Evolutionary conservation across 495 filamentous ascomycete species (phyloP), one percentile per base, ranked within the genome.

Genomic region (Aspergillus ostianus): DNA sequence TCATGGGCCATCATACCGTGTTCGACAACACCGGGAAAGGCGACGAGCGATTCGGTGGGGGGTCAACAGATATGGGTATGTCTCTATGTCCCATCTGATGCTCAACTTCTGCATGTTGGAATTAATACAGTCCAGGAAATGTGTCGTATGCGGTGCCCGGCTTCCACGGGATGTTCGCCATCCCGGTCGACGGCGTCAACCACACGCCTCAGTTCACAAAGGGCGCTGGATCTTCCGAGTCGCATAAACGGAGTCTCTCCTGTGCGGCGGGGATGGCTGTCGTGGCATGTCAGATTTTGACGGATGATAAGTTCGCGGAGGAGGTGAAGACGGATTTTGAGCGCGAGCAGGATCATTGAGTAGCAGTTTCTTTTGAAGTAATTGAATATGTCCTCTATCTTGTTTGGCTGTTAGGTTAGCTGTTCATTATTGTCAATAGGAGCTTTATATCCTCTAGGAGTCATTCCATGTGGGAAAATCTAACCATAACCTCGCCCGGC

Each of bases 251-350:
- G 20, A 77, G 79, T 18, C 23, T 85, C 32, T 67, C 76, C 59
- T 83, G 81, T 53, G 83, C 77, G 6, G 78, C 76, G 57, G 84
- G 79, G n/a, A 84, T 85, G 82, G 82, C 84, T 1, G 67, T 75
- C 57, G 74, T 84, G 0, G 84, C 73, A 3, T 78, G 78, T 65
- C 77, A 67, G 51, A 70, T 83, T 2, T 58, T 85, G 58, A 62
- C 61, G 0, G 81, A 87, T 50, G 70, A 70, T 60, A 52, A 70
- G 19, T 71, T 75, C 59, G 73, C 73, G 46, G 61, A 64, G 51
- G 51, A 55, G 23, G 68, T 76, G 17, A 70, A 68, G 52, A 61
- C 56, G 26, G 60, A 76, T 48, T 76, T 74, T 27, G 48, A 66
- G 23, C 51, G 32, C 2, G 49, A 65, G 29, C 53, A 29, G 23